Evolutionary conservation across 116 monocot species (phyloP).

Genomic region (Iris pallida): DNA sequence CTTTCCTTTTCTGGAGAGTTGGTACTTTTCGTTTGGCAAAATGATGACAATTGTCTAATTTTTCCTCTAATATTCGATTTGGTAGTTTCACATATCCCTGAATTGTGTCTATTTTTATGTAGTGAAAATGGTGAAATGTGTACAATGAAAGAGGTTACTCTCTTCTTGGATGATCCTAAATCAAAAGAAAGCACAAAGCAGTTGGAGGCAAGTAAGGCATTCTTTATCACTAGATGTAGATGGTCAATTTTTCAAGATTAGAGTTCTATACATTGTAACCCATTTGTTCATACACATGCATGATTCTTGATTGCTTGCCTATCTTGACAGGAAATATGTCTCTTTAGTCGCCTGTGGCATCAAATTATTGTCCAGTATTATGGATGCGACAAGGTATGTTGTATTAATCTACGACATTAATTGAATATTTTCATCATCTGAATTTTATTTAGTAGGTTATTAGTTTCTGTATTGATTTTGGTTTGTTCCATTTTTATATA

Average conservation of each 20-base stretch:
- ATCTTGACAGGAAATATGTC: slow-evolving; percentile 73
- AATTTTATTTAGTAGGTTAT: not conserved
- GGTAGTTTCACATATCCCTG: not conserved
- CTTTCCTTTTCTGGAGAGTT: too few relatives aligned
- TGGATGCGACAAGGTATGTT: slow-evolving; percentile 85
- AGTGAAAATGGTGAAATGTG: slow-evolving; percentile 99
- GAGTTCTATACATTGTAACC: not conserved
- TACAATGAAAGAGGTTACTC: slow-evolving; percentile 98
- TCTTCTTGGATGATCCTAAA: slow-evolving; percentile 94
- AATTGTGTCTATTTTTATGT: slow-evolving; percentile 5
- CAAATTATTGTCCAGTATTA: slow-evolving; percentile 97
- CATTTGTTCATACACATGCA: not conserved
- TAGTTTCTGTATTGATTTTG: too few relatives aligned
- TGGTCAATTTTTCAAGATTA: not conserved
- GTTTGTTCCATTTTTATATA: too few relatives aligned
- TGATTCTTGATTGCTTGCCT: slow-evolving; percentile 3
- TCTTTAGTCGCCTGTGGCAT: slow-evolving; percentile 86
- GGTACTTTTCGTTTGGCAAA: too few relatives aligned
- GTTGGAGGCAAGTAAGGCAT: slow-evolving; percentile 70
- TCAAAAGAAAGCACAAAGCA: slow-evolving; percentile 99
- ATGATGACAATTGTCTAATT: too few relatives aligned
- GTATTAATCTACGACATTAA: not conserved
- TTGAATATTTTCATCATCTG: not conserved
- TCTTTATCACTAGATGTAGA: slow-evolving; percentile 2
- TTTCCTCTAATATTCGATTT: too few relatives aligned